Base-by-base conservation (phyloP, 176 grass and related monocot species). In the Carex kokanica region DNA sequence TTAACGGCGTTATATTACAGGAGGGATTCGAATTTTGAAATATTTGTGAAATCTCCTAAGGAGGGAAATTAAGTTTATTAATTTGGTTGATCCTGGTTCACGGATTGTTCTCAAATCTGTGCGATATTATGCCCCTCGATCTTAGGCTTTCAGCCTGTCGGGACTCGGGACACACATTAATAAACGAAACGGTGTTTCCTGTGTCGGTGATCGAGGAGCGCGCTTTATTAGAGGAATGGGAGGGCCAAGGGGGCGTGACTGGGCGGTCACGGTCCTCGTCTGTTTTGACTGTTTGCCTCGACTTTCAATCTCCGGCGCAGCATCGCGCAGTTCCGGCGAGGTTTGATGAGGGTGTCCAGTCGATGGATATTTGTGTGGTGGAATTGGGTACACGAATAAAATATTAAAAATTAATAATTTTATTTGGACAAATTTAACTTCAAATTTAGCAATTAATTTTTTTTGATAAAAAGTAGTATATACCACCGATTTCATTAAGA, bases 11-110 rank as follows among this genome's bases (percentile, higher is more conserved):
- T 27, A 80, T 8, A n/a, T 16, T 16, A 32, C 13, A 21, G 34
- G 41, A 53, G 86, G 86, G 82, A 81, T 88, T 88, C 52, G 82
- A 88, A 85, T 79, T 88, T 88, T 85, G 74, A 88, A 88, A 84
- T 43, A 68, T 67, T 60, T 13, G 38, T 43, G 21, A 81, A 81
- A 64, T 81, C 29, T 63, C 21, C 57, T 15, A 45, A 81, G 78
- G 78, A 81, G 78, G 78, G 78, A 81, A 81, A 81, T 41, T 21
- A 63, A 3, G 8, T 60, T 43, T 0, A 45, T 17, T 4, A 41
- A 23, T 43, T 25, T 64, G 78, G 2, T 17, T 81, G 40, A 9
- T 81, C 78, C 1, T 4, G 32, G 78, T 81, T 2, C 59, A 81
- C 31, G 10, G 49, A 32, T 25, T 32, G 18, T 78, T 56, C 49